Percentiles rank a stretch among this genome's conserved stretches.
Evolutionary conservation across 2,329 filamentous ascomycete species (phyloP).

Genomic region (Fusarium fracticaudum): DNA sequence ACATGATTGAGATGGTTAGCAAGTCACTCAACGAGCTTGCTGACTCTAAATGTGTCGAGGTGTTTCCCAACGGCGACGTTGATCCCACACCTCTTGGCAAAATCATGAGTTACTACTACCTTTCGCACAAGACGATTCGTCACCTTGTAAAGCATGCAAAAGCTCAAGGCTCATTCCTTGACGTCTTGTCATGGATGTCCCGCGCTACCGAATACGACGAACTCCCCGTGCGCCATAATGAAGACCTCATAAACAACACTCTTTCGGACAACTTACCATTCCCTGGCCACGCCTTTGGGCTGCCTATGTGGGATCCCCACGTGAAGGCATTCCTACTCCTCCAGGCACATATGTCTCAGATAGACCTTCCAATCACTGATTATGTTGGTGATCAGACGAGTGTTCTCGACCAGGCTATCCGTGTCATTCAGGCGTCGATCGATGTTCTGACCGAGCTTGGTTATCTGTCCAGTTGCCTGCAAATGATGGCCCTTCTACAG

Average conservation of each 20-base stretch:
- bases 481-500: slow-evolving; percentile 88
- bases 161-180: slow-evolving; percentile 77
- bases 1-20: slow-evolving; percentile 92
- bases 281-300: slow-evolving; percentile 66
- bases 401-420: slow-evolving; percentile 94
- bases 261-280: slow-evolving; percentile 82
- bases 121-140: slow-evolving; percentile 93
- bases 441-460: slow-evolving; percentile 94
- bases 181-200: slow-evolving; percentile 92
- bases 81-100: slow-evolving; percentile 92
- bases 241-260: slow-evolving; percentile 95
- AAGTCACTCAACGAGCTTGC: slow-evolving; percentile 84
- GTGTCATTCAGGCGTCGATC: slow-evolving; percentile 94
- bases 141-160: slow-evolving; percentile 82
- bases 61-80: slow-evolving; percentile 88
- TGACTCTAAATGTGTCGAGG: slow-evolving; percentile 82
- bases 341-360: slow-evolving; percentile 93
- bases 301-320: slow-evolving; percentile 98
- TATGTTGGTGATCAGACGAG: slow-evolving; percentile 93
- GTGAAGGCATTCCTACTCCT: slow-evolving; percentile 95
- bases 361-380: slow-evolving; percentile 93
- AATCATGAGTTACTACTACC: slow-evolving; percentile 99
- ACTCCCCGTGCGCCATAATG: slow-evolving; percentile 95
- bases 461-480: slow-evolving; percentile 77
- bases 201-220: slow-evolving; percentile 96